phyloP scores from a whole-genome alignment of 345 rosid genomes.

The Acer negundo region DNA sequence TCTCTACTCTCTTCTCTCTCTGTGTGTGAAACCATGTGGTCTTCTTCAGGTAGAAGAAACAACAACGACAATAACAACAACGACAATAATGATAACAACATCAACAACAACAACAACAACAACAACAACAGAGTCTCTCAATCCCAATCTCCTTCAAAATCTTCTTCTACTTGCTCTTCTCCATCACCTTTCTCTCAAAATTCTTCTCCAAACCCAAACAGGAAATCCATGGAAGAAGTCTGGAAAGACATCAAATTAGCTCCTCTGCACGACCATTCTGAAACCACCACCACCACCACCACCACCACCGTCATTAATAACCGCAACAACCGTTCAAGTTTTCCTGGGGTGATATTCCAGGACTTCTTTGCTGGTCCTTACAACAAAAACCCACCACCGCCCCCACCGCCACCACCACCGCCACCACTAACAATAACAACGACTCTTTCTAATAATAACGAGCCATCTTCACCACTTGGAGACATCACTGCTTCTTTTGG shows the following conservation, averaged over 20 bases:
- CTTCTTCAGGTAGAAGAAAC: conserved; percentile 1
- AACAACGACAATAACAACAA: not conserved
- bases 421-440: not conserved
- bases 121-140: not conserved
- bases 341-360: conserved; percentile 30
- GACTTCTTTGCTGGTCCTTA: conserved; percentile 34
- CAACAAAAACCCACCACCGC: conserved; percentile 16
- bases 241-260: conserved; percentile 45
- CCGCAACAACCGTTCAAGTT: not conserved
- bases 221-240: conserved; percentile 49
- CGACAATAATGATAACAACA: too few species aligned
- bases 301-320: not conserved
- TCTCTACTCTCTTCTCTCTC: not conserved
- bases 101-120: not conserved
- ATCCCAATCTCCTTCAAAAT: conserved; percentile 23
- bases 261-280: conserved; percentile 19
- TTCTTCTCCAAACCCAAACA: not conserved
- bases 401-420: not conserved
- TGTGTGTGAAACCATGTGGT: conserved; percentile 15
- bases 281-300: not conserved
- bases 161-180: conserved; percentile 19
- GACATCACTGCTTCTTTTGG: not conserved
- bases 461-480: not conserved
- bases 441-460: too few species aligned
- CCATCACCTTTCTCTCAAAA: not conserved